A percentile compares a stretch with the other conserved stretches of the same genome.
These are phyloP conservation scores for Solanum sejunctum DNA, from an alignment of 257 asterid genomes.

Conservation along the genomic window DNA sequence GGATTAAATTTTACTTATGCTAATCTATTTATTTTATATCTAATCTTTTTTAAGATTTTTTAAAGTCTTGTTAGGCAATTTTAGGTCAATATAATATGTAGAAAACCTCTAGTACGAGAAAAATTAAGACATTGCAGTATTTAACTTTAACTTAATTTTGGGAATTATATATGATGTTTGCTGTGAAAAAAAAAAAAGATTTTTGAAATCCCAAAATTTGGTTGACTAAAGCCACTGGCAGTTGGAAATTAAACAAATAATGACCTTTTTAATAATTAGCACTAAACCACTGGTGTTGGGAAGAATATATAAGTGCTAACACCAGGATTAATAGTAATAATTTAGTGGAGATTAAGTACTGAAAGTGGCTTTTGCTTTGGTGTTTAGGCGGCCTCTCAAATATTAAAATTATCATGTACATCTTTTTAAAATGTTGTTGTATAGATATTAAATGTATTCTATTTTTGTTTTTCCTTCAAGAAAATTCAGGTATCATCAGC, in stretches of 20 bases:
- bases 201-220: too few relatives aligned
- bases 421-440: not conserved
- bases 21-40: not conserved
- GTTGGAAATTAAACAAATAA: not conserved
- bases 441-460: not conserved
- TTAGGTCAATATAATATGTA: not conserved
- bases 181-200: not conserved
- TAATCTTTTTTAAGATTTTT: not conserved
- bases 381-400: not conserved
- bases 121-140: not conserved
- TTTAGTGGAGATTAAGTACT: not conserved
- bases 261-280: not conserved
- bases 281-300: not conserved
- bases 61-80: not conserved
- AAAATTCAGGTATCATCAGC: not conserved
- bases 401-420: not conserved
- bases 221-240: not conserved
- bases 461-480: not conserved
- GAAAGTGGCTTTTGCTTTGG: not conserved
- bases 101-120: not conserved
- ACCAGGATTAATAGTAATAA: not conserved
- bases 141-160: not conserved
- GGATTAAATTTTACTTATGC: not conserved
- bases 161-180: not conserved
- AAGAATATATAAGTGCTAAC: not conserved